phyloP scores from a whole-genome alignment of 768 basidiomycete species.

The Piloderma croceum region DNA sequence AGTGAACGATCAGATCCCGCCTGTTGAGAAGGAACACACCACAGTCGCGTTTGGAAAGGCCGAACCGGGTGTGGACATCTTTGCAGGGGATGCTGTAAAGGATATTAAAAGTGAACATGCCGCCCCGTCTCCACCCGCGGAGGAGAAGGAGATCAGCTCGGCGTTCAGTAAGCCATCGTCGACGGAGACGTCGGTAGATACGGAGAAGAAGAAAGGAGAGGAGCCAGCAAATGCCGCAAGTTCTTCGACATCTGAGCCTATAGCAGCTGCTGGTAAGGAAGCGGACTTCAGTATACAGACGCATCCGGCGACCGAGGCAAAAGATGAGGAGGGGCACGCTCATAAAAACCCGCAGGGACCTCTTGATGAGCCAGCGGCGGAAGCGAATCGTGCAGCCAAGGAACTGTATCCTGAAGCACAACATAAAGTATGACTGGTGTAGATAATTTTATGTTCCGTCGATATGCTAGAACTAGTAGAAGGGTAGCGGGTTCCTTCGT shows the following conservation, averaged over 20 bases:
- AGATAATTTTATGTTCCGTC: too few species aligned
- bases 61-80: constrained; percentile 74
- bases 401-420: too few species aligned
- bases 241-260: not conserved
- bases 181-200: not conserved
- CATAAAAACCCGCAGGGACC: too few species aligned
- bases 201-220: constrained; percentile 1
- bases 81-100: constrained; percentile 45
- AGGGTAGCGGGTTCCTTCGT: too few species aligned
- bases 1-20: constrained; percentile 37
- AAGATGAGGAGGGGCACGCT: too few species aligned
- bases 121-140: constrained; percentile 14
- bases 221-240: constrained; percentile 1
- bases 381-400: too few species aligned
- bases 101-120: constrained; percentile 42
- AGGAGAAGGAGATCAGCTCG: constrained; percentile 34
- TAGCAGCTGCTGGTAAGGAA: constrained; percentile 6
- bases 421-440: too few species aligned
- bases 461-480: too few species aligned
- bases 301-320: too few species aligned
- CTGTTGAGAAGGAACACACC: constrained; percentile 25
- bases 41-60: constrained; percentile 44
- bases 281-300: too few species aligned
- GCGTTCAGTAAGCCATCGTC: constrained; percentile 14
- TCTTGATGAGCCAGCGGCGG: too few species aligned